Base-by-base conservation (phyloP, 148 eudicot species). In the Polygonum aviculare region DNA sequence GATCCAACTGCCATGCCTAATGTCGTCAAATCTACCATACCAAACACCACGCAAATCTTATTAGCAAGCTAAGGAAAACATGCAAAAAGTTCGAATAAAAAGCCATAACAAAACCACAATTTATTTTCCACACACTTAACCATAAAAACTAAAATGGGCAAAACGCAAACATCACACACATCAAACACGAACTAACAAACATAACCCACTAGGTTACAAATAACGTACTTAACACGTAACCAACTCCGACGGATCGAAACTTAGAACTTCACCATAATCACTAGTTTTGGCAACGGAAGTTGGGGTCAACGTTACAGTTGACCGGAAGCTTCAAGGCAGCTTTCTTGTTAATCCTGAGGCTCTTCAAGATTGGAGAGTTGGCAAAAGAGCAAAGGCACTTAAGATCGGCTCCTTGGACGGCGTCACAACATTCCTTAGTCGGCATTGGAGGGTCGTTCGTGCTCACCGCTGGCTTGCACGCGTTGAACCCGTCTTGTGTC, bases 361-460 rank as follows among this genome's bases (percentile, higher is more conserved):
- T 65, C 71, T 35, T 62, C 39, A 62, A 62, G 69, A 62, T 62
- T 3, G 69, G 69, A 11, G 69, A 62, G 69, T 62, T 62, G 4
- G 39, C 69, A 31, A 62, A 62, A 11, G 69, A n/a, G 69, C 33
- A 65, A 41, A 78, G 60, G 38, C 60, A 78, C 31, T 78, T 74
- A 12, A 72, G 39, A 44, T 72, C 51, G 50, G 74, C 52, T 3
- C 35, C 31, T 19, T 21, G 10, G 39, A 72, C 35, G 7, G 74
- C 74, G 51, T 39, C 15, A 7, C 74, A 72, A 26, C 74, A 72
- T 7, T 36, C 74, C 51, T 44, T 21, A 3, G 51, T 44, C 49
- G 74, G 74, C 5, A 52, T 51, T 9, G 26, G 33, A 72, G 74
- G 74, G 31, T 19, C 8, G 14, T 11, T 48, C 51, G 3, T 72